A percentile compares a stretch with the other conserved stretches of the same genome.
Conservation (phyloP, 257 asterid genomes). For the Coffea canephora region DNA sequence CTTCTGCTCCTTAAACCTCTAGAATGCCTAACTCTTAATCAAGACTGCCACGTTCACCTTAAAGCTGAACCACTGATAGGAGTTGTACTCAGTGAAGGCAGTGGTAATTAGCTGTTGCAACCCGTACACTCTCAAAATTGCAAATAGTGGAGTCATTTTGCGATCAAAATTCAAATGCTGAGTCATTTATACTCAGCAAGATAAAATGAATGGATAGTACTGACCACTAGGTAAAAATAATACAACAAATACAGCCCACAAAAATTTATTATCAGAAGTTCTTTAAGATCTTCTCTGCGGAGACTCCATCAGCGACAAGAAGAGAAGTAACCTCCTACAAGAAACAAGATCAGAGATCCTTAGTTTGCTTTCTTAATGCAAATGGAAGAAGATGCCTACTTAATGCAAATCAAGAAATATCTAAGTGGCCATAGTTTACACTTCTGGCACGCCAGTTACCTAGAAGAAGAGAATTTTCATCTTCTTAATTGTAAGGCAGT, state of each 20-base stretch:
- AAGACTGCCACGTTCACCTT: neutral
- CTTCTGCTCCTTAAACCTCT: neutral
- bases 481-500: neutral
- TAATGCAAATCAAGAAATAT: neutral
- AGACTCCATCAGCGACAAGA: slow-evolving; percentile 76
- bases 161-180: slow-evolving; percentile 5
- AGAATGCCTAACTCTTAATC: neutral
- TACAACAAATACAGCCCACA: slow-evolving; percentile 26
- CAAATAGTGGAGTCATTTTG: neutral
- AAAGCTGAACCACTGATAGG: too few species aligned
- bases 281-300: slow-evolving; percentile 64
- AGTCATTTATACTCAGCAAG: slow-evolving; percentile 23
- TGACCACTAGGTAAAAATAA: slow-evolving; percentile 2
- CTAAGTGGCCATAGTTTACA: neutral
- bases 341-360: slow-evolving; percentile 3
- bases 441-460: neutral
- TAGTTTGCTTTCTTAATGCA: neutral
- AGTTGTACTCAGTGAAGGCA: neutral
- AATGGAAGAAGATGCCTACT: neutral
- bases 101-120: neutral
- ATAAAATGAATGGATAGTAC: slow-evolving; percentile 27
- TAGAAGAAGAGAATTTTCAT: neutral
- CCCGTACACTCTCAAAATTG: neutral
- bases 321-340: slow-evolving; percentile 84
- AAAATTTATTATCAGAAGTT: slow-evolving; percentile 40